Evolutionary conservation across 1,139 yeast genomes (phyloP).

Genomic region (Candida gigantensis): DNA sequence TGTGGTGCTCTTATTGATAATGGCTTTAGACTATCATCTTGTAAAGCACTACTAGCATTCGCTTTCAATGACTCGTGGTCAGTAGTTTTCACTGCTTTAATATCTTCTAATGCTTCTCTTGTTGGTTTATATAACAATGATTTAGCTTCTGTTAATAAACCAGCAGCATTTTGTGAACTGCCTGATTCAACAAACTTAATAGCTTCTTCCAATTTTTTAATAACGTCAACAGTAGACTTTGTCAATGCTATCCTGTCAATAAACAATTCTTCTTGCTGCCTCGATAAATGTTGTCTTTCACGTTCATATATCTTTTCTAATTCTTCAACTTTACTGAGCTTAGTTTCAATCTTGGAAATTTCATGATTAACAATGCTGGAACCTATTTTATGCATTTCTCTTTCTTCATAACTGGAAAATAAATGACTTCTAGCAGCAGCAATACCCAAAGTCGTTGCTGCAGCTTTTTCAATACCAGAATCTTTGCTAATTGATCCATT

Average conservation of each 20-base stretch:
- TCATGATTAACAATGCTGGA: constrained; percentile 68
- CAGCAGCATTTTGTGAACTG: constrained; percentile 20
- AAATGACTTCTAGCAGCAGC: constrained; percentile 83
- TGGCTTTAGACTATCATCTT: constrained; percentile 55
- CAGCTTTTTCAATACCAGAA: constrained; percentile 47
- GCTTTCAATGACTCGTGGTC: too few species aligned
- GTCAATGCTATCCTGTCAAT: constrained; percentile 76
- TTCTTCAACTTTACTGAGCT: constrained; percentile 66
- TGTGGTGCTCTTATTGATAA: constrained; percentile 82
- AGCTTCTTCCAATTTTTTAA: constrained; percentile 50
- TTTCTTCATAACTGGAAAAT: constrained; percentile 79
- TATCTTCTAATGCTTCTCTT: constrained; percentile 27
- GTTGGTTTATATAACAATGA: constrained; percentile 53
- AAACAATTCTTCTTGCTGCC: constrained; percentile 80
- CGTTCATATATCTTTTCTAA: constrained; percentile 78
- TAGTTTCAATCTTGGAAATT: constrained; percentile 72
- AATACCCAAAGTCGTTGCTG: constrained; percentile 60
- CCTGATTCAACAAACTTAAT: constrained; percentile 32
- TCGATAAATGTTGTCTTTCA: constrained; percentile 72
- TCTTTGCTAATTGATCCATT: constrained; percentile 8
- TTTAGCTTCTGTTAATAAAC: constrained; percentile 48
- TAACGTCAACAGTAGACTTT: constrained; percentile 55
- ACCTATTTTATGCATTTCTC: constrained; percentile 66
- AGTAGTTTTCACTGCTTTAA: too few species aligned
- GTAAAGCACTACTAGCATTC: too few species aligned